A percentile compares a stretch with the other conserved stretches of the same genome.
Evolutionary conservation across 2,329 filamentous ascomycete genomes (phyloP).

Genomic region (Colletotrichum tropicicola): DNA sequence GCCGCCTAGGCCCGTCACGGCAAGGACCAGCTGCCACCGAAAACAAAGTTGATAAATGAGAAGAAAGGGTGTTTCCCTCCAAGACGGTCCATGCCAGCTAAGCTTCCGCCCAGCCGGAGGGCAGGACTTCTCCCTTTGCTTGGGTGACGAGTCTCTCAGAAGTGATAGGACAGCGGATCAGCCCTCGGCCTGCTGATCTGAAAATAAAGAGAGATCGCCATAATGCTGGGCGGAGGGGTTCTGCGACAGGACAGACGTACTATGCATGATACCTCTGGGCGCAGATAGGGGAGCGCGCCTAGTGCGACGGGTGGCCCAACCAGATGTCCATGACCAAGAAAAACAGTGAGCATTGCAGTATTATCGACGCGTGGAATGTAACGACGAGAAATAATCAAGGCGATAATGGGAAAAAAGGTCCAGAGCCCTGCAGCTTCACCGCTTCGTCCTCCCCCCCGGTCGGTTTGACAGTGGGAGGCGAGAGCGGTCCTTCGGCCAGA

Average conservation of each 20-base stretch:
- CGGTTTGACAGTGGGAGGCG: not conserved
- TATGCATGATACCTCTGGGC: constrained; percentile 4
- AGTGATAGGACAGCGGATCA: not conserved
- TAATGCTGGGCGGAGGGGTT: not conserved
- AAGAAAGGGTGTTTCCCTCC: not conserved
- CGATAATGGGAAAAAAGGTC: not conserved
- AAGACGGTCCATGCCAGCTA: not conserved
- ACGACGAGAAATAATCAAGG: not conserved
- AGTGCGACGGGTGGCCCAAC: not conserved
- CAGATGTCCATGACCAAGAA: not conserved
- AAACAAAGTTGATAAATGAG: not conserved
- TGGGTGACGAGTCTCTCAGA: not conserved
- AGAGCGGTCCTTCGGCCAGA: not conserved
- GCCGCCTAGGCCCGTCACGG: too few species aligned
- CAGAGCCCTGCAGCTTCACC: constrained; percentile 16
- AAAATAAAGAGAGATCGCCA: not conserved
- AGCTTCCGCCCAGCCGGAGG: constrained; percentile 6
- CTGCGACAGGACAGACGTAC: not conserved
- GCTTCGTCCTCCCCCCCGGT: constrained; percentile 2
- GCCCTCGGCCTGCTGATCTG: not conserved
- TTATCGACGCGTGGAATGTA: not conserved
- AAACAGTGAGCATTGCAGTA: not conserved
- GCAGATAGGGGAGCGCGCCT: not conserved
- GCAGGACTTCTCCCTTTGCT: not conserved
- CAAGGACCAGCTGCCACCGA: too few species aligned